These are phyloP conservation scores for Elymus sibiricus DNA, from an alignment of 176 grass and related monocot species.

Conservation along the genomic window DNA sequence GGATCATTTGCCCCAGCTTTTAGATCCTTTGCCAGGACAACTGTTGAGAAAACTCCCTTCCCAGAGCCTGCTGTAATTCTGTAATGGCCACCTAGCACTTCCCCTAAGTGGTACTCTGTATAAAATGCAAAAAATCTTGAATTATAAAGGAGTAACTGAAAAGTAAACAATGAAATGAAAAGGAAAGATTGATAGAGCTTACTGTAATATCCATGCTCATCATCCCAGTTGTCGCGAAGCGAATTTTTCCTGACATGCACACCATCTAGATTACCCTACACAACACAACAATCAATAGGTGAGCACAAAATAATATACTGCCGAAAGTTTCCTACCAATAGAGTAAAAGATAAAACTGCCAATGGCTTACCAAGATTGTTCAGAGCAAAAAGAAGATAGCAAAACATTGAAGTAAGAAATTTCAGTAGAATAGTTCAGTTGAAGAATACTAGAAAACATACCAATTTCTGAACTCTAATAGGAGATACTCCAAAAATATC, in stretches of 20 bases:
- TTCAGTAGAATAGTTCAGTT: neutral
- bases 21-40: conserved; percentile 90
- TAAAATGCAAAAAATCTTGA: neutral
- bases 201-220: conserved; percentile 93
- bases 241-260: conserved; percentile 48
- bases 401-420: neutral
- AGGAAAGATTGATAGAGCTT: conserved; percentile 35
- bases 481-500: conserved; percentile 98
- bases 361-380: neutral
- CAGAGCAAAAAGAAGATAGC: neutral
- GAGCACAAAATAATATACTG: neutral
- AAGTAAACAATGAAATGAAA: neutral
- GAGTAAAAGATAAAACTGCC: neutral
- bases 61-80: conserved; percentile 88
- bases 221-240: conserved; percentile 95
- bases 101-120: conserved; percentile 73
- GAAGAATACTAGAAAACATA: conserved; percentile 22
- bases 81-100: conserved; percentile 83
- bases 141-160: neutral
- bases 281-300: neutral
- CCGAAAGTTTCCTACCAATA: neutral
- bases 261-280: conserved; percentile 66
- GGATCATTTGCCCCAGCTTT: conserved; percentile 73
- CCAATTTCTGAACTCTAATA: conserved; percentile 58
- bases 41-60: conserved; percentile 95